These are phyloP conservation scores for Kluyveromyces sp. DNA, from an alignment of 1,139 yeast species.

Conservation along the genomic window DNA sequence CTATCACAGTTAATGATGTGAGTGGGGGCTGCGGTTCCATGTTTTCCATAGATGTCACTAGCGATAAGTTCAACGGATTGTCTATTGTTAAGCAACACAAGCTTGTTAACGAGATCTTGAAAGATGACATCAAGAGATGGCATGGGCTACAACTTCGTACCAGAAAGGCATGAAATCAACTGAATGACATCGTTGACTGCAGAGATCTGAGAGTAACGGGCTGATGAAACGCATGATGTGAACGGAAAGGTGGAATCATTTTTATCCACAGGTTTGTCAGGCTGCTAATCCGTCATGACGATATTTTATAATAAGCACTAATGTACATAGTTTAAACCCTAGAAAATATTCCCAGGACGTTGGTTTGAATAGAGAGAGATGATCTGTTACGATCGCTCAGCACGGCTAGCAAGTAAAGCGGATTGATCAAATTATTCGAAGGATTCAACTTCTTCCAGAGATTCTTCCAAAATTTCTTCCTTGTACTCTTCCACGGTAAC, in stretches of 20 bases:
- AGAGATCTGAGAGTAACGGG: no score
- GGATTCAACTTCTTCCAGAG: constrained; percentile 68
- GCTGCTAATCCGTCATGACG: background rate
- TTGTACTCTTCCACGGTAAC: constrained; percentile 56
- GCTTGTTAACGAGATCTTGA: constrained; percentile 70
- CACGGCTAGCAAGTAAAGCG: background rate
- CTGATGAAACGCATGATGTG: no score
- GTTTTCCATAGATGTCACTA: constrained; percentile 81
- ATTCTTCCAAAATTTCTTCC: constrained; percentile 54
- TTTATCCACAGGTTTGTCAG: no score
- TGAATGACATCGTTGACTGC: no score
- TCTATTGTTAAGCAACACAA: constrained; percentile 89
- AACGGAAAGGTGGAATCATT: no score
- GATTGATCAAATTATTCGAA: constrained; percentile 9
- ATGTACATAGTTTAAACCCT: background rate
- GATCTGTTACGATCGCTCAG: no score
- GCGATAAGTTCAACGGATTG: constrained; percentile 68
- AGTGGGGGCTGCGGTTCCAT: constrained; percentile 98
- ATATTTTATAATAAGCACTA: background rate
- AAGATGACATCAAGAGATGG: constrained; percentile 87
- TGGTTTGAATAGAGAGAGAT: background rate
- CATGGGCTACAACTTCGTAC: constrained; percentile 89
- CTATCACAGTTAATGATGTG: constrained; percentile 66
- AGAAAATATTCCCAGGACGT: background rate
- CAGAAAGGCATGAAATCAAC: constrained; percentile 28